These are phyloP conservation scores for Corymbia calophylla DNA, from an alignment of 441 rosid genomes.

Conservation along the genomic window DNA sequence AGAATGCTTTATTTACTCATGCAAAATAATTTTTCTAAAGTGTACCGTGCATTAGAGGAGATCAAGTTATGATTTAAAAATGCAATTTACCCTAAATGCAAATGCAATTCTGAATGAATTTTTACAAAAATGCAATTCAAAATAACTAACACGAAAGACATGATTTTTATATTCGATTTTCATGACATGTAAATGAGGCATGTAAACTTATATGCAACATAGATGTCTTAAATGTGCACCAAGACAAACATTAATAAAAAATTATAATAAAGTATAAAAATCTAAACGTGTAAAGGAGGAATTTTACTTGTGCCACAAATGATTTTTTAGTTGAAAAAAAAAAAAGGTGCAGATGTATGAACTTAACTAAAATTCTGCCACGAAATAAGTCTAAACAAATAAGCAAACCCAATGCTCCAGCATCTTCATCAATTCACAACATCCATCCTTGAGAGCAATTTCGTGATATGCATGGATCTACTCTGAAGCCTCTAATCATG, in stretches of 20 bases:
- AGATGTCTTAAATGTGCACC: neutral
- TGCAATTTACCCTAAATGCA: neutral
- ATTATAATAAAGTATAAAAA: neutral
- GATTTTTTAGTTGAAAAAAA: neutral
- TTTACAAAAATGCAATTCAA: neutral
- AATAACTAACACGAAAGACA: neutral
- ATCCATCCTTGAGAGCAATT: neutral
- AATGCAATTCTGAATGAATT: neutral
- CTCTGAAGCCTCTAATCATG: neutral
- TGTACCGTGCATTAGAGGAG: neutral
- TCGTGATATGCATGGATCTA: neutral
- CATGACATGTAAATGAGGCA: neutral
- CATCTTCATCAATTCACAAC: neutral
- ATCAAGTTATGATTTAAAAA: neutral
- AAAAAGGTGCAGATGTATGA: neutral
- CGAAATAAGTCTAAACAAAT: neutral
- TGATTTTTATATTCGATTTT: neutral
- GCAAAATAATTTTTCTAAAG: neutral
- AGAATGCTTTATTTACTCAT: neutral
- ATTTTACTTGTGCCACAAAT: neutral
- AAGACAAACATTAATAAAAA: neutral
- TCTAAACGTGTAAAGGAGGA: neutral
- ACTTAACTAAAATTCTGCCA: neutral
- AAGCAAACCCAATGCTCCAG: neutral
- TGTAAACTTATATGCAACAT: neutral